phyloP scores from a whole-genome alignment of 1,284 basidiomycete species.

The Pyrrhoderma lamaoense region DNA sequence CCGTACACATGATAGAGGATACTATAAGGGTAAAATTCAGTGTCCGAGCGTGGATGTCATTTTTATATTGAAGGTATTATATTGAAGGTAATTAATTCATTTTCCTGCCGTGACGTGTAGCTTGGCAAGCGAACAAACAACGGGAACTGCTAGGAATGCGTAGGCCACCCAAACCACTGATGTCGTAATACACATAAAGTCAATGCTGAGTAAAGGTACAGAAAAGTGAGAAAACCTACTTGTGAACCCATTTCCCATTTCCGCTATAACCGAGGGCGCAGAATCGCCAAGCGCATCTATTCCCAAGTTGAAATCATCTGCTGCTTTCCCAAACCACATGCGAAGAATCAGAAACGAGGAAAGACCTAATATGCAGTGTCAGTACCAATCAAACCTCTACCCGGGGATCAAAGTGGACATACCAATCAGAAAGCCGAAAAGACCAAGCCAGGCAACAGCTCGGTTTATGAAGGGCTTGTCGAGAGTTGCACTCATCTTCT shows the following conservation, averaged over 20 bases:
- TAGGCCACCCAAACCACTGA: constrained; percentile 73
- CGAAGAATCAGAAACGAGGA: constrained; percentile 63
- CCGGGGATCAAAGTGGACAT: constrained; percentile 21
- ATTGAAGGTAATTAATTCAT: neutral
- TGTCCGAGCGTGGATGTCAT: neutral
- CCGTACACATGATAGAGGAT: neutral
- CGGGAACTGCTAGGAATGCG: constrained; percentile 63
- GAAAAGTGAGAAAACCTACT: constrained; percentile 40
- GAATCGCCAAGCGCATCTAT: constrained; percentile 44
- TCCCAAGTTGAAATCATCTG: constrained; percentile 65
- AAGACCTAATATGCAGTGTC: constrained; percentile 35
- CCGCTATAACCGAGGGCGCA: constrained; percentile 54
- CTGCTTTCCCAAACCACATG: constrained; percentile 76
- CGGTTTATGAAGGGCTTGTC: constrained; percentile 55
- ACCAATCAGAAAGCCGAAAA: constrained; percentile 69
- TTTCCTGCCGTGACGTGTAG: constrained; percentile 40
- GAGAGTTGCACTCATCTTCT: constrained; percentile 39
- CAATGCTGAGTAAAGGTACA: neutral
- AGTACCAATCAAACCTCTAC: constrained; percentile 8
- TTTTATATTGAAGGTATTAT: too few relatives aligned
- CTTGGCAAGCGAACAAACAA: constrained; percentile 64
- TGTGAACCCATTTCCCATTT: constrained; percentile 64
- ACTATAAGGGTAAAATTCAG: neutral
- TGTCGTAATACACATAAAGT: constrained; percentile 10
- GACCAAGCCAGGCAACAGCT: constrained; percentile 62